Conservation (phyloP, 305 asterid genomes). For the Solanum hybrid region DNA sequence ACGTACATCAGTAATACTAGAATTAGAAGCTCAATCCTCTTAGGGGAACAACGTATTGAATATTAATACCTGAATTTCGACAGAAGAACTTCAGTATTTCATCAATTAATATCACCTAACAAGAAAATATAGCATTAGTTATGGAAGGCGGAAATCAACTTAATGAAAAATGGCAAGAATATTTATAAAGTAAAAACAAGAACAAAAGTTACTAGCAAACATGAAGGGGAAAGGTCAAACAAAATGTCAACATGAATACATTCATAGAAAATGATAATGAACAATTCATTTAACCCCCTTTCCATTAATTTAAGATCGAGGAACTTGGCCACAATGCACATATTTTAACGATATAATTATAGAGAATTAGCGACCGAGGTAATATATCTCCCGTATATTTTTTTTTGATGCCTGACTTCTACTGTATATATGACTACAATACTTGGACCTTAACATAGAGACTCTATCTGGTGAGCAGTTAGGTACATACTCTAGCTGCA, state of each 20-base stretch:
- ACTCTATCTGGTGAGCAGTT: neutral
- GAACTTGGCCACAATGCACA: neutral
- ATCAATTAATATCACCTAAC: conserved; percentile 81
- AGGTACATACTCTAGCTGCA: neutral
- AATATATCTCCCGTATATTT: neutral
- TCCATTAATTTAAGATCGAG: neutral
- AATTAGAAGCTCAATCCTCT: neutral
- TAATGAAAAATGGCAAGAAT: neutral
- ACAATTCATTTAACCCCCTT: neutral
- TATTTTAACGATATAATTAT: neutral
- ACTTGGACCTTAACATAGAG: neutral
- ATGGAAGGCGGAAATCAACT: neutral
- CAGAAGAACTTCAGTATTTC: conserved; percentile 90
- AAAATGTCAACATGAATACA: neutral
- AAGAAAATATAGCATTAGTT: neutral
- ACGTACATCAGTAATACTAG: conserved; percentile 4
- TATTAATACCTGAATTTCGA: conserved; percentile 46
- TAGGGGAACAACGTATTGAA: neutral
- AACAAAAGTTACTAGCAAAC: neutral
- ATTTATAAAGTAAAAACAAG: neutral
- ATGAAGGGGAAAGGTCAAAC: neutral
- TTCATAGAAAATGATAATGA: neutral
- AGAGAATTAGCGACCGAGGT: neutral
- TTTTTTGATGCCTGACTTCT: neutral
- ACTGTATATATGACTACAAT: neutral